Evolutionary conservation across 225 moss, liverwort and hornwort species (phyloP).

Genomic region (Bryoerythrophyllum caledonicum): DNA sequence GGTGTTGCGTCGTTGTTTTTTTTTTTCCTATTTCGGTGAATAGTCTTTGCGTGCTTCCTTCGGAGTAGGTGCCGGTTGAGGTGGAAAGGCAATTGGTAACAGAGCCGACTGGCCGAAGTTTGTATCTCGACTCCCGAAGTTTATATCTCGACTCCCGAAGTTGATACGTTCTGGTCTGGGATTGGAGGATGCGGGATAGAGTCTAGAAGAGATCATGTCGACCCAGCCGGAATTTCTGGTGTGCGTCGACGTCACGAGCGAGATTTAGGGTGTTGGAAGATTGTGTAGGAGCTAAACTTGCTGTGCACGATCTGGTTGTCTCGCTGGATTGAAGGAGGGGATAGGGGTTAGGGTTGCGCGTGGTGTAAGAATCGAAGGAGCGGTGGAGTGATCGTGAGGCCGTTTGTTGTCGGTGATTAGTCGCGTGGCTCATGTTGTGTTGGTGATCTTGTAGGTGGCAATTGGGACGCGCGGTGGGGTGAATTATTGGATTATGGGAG

Average conservation of each 20-base stretch:
- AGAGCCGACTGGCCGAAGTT: neutral
- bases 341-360: conserved; percentile 21
- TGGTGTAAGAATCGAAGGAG: neutral
- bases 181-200: conserved; percentile 7
- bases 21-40: neutral
- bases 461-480: conserved; percentile 9
- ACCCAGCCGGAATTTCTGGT: neutral
- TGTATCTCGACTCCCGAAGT: conserved; percentile 12
- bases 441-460: conserved; percentile 32
- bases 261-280: neutral
- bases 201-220: conserved; percentile 5
- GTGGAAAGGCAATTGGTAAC: conserved; percentile 17
- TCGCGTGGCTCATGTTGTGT: conserved; percentile 6
- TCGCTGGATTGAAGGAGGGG: neutral
- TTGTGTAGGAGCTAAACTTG: neutral
- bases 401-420: too few relatives aligned
- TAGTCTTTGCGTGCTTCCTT: conserved; percentile 36
- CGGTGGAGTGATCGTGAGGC: neutral
- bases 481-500: conserved; percentile 10
- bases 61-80: conserved; percentile 10
- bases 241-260: neutral
- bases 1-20: neutral
- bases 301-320: neutral
- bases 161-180: conserved; percentile 9
- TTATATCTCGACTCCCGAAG: conserved; percentile 16